Evolutionary conservation across 208 protist genomes (phyloP).

Genomic region (Polymyxa betae): DNA sequence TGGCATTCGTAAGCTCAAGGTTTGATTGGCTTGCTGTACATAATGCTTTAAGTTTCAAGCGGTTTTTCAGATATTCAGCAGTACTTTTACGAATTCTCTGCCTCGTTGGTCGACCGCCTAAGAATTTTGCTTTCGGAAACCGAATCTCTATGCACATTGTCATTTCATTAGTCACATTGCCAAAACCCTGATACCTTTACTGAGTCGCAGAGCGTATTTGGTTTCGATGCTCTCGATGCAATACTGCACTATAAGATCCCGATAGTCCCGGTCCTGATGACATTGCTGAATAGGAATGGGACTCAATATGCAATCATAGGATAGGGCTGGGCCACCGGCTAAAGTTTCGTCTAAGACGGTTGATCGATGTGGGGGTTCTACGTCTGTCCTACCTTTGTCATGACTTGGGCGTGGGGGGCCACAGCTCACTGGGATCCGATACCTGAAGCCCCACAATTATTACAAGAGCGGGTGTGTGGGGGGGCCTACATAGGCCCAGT

Average conservation of each 20-base stretch:
- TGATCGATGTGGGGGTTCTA: neutral
- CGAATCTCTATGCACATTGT: neutral
- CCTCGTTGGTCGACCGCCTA: neutral
- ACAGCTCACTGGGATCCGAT: neutral
- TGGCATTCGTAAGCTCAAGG: neutral
- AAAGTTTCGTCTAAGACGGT: neutral
- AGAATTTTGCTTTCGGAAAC: neutral
- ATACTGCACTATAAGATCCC: neutral
- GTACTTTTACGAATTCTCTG: neutral
- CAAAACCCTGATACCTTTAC: neutral
- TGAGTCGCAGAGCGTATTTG: neutral
- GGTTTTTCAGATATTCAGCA: neutral
- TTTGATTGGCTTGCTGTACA: neutral
- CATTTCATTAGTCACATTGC: neutral
- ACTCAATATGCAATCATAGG: neutral
- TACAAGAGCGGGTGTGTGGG: no score
- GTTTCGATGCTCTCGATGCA: neutral
- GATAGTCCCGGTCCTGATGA: neutral
- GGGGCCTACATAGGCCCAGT: no score
- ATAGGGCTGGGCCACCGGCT: neutral
- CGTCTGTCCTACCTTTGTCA: neutral
- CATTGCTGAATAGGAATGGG: neutral
- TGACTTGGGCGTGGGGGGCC: neutral
- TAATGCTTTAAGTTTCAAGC: neutral
- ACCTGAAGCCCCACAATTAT: no score